A percentile compares a stretch with the other conserved stretches of the same genome.
Evolutionary conservation across 2,329 filamentous ascomycete genomes (phyloP).

Genomic region (Neofusicoccum laricinum): DNA sequence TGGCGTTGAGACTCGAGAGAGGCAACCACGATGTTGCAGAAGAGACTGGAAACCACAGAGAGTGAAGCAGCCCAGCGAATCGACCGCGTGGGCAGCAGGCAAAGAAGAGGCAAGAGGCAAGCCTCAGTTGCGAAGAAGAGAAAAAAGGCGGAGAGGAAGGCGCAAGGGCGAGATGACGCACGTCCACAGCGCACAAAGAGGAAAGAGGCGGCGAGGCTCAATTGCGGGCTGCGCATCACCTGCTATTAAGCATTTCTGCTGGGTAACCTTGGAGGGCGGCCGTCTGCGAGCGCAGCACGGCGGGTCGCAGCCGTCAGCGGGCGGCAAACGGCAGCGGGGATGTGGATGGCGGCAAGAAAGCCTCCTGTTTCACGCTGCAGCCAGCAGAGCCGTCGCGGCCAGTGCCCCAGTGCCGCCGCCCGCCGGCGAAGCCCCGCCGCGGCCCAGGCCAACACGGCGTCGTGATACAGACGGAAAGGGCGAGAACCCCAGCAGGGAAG

Average conservation of each 20-base stretch:
- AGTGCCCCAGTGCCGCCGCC: neutral
- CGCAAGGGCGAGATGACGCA: neutral
- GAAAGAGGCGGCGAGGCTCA: neutral
- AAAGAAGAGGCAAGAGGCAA: neutral
- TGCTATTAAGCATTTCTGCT: neutral
- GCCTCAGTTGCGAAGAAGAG: neutral
- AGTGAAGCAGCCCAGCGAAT: neutral
- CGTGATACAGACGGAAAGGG: neutral
- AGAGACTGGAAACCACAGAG: neutral
- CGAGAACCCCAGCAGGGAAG: neutral
- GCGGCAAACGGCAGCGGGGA: neutral
- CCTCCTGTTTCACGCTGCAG: constrained; percentile 2
- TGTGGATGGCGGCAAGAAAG: neutral
- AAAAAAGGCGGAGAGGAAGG: neutral
- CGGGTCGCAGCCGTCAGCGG: neutral
- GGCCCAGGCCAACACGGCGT: neutral
- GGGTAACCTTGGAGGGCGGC: no score
- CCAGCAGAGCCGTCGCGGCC: neutral
- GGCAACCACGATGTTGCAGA: neutral
- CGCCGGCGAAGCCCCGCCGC: neutral
- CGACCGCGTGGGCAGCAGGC: neutral
- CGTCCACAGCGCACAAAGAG: neutral
- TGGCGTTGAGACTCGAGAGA: neutral
- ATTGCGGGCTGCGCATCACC: neutral
- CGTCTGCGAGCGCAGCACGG: no score